phyloP scores from a whole-genome alignment of 2,329 filamentous ascomycete genomes.

The Pseudogymnoascus sp. region DNA sequence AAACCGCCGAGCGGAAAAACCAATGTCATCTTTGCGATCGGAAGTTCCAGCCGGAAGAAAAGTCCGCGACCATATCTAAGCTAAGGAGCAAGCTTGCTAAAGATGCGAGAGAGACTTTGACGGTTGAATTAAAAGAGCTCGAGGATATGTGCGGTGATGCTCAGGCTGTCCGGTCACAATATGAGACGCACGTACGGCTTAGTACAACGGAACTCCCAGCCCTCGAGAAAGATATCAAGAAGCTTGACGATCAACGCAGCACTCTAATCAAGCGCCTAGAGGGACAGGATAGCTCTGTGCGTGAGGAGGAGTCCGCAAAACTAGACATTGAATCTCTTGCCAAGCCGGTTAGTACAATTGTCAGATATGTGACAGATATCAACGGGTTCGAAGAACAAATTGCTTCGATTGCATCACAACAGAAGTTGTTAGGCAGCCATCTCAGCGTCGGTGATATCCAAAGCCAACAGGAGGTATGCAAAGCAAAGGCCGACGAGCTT shows the following conservation, averaged over 20 bases:
- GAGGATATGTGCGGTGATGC: conserved; percentile 48
- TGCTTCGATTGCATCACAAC: conserved; percentile 64
- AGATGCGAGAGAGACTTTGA: conserved; percentile 52
- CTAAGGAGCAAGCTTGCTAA: conserved; percentile 57
- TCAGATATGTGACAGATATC: conserved; percentile 65
- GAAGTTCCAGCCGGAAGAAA: conserved; percentile 54
- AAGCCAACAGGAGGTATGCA: conserved; percentile 58
- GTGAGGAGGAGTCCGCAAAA: conserved; percentile 55
- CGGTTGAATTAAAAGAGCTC: conserved; percentile 49
- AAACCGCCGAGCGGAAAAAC: conserved; percentile 57
- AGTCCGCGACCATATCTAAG: conserved; percentile 56
- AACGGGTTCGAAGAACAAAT: conserved; percentile 65
- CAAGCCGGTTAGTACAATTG: conserved; percentile 69
- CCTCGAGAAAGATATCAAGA: conserved; percentile 54
- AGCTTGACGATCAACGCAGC: conserved; percentile 54
- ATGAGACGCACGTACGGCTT: conserved; percentile 67
- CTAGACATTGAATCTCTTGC: conserved; percentile 67
- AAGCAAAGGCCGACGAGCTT: conserved; percentile 57
- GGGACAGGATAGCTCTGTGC: conserved; percentile 57
- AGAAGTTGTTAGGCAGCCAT: conserved; percentile 52
- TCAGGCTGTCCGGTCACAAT: conserved; percentile 55
- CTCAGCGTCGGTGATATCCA: conserved; percentile 79
- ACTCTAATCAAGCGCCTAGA: conserved; percentile 54
- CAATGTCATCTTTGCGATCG: conserved; percentile 71
- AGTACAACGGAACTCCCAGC: conserved; percentile 60